Conservation (phyloP, 108 stramenopile species). For the Stephanodiscus triporus region DNA sequence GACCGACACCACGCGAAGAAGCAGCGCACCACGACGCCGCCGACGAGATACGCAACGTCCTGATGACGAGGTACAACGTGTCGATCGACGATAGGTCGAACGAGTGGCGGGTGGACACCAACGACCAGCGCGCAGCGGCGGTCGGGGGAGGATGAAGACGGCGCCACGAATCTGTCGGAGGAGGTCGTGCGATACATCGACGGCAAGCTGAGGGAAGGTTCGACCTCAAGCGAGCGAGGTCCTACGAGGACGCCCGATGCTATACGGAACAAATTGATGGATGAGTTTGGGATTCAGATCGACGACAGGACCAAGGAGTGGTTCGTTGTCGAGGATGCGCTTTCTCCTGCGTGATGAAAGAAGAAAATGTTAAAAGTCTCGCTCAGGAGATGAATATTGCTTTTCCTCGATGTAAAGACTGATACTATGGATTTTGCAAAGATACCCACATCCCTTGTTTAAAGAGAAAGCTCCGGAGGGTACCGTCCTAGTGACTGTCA, state of each 20-base stretch:
- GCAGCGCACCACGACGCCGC: slow-evolving; percentile 34
- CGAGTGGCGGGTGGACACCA: slow-evolving; percentile 50
- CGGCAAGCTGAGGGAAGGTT: slow-evolving; percentile 10
- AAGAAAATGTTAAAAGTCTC: too few species aligned
- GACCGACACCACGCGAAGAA: slow-evolving; percentile 47
- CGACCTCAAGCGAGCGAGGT: slow-evolving; percentile 17
- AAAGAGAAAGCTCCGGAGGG: too few species aligned
- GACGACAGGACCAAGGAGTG: slow-evolving; percentile 50
- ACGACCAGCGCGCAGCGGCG: slow-evolving; percentile 34
- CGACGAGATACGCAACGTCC: slow-evolving; percentile 47
- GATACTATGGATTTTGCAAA: too few species aligned
- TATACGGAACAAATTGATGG: slow-evolving; percentile 33
- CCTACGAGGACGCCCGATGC: slow-evolving; percentile 39
- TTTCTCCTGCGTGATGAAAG: too few species aligned
- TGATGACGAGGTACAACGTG: slow-evolving; percentile 32
- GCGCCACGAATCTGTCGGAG: neutral
- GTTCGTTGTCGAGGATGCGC: slow-evolving; percentile 11
- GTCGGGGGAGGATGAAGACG: neutral
- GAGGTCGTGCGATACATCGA: slow-evolving; percentile 29
- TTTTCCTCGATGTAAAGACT: too few species aligned
- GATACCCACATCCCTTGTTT: too few species aligned
- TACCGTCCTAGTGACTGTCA: too few species aligned
- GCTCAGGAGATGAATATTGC: too few species aligned
- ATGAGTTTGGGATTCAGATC: slow-evolving; percentile 21
- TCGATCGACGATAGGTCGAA: slow-evolving; percentile 46